phyloP scores from a whole-genome alignment of 148 eudicot genomes.

The Amaranthus palmeri region DNA sequence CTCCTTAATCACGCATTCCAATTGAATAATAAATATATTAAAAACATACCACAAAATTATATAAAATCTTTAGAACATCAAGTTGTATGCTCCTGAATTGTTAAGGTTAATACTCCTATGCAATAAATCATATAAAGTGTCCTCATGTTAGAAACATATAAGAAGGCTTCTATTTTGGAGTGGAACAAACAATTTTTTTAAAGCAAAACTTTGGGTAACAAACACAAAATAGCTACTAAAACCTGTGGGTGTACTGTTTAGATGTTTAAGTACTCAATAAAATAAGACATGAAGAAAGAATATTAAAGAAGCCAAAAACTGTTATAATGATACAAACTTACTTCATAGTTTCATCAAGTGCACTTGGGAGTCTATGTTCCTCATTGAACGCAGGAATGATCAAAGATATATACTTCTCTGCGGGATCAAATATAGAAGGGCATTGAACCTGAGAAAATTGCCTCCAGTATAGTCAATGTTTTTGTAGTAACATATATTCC shows the following conservation, averaged over 20 bases:
- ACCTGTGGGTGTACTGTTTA: background rate
- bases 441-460: conserved; percentile 65
- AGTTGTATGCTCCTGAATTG: too few relatives aligned
- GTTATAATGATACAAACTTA: conserved; percentile 25
- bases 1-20: too few relatives aligned
- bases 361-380: conserved; percentile 85
- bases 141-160: too few relatives aligned
- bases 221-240: background rate
- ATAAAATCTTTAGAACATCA: too few relatives aligned
- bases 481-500: background rate
- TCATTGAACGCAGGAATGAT: conserved; percentile 93
- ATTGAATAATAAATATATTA: too few relatives aligned
- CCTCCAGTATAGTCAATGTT: conserved; percentile 6
- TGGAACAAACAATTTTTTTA: background rate
- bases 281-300: background rate
- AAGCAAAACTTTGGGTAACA: background rate
- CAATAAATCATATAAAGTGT: too few relatives aligned
- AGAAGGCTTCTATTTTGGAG: too few relatives aligned
- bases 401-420: conserved; percentile 87
- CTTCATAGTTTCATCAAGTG: conserved; percentile 84
- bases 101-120: too few relatives aligned
- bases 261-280: background rate
- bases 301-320: background rate
- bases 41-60: too few relatives aligned
- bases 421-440: conserved; percentile 74